Percentiles rank a stretch among this genome's conserved stretches.
Conservation (phyloP, 495 filamentous ascomycete genomes). For the Aspergillus sclerotiicarbonarius region DNA sequence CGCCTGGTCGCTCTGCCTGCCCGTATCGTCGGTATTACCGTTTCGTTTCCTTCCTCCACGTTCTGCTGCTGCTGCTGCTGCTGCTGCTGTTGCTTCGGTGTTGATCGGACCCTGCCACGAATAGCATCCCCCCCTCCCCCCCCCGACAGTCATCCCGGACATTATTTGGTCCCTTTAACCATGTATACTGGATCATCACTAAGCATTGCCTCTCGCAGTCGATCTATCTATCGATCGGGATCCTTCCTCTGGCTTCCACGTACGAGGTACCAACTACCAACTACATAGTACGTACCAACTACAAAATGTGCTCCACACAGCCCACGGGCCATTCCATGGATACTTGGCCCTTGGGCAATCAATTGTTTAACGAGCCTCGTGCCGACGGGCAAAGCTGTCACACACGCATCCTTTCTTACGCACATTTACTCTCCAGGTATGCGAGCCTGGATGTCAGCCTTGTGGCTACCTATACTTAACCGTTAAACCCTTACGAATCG, state of each 20-base stretch:
- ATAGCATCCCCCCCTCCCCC: too few species aligned
- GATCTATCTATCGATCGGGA: too few species aligned
- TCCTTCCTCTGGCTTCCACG: too few species aligned
- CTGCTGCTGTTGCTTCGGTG: too few species aligned
- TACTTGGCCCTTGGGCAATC: background rate
- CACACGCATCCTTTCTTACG: background rate
- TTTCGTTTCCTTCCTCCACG: too few species aligned
- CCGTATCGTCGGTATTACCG: background rate
- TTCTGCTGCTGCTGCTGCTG: too few species aligned
- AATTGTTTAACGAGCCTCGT: background rate
- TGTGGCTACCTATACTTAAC: background rate
- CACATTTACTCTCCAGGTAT: background rate
- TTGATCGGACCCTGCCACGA: too few species aligned
- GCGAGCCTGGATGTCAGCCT: background rate
- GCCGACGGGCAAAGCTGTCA: background rate
- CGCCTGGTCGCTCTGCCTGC: conserved; percentile 13
- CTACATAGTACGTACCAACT: background rate
- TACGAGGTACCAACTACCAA: too few species aligned
- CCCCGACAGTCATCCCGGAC: too few species aligned
- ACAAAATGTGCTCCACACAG: background rate
- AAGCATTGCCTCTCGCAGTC: too few species aligned
- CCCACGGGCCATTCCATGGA: background rate
- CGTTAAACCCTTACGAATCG: conserved; percentile 2
- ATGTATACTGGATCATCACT: too few species aligned
- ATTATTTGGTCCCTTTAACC: too few species aligned